Percentiles rank a stretch among this genome's conserved stretches.
These are phyloP conservation scores for Zangia roseola DNA, from an alignment of 768 basidiomycete species.

Conservation along the genomic window DNA sequence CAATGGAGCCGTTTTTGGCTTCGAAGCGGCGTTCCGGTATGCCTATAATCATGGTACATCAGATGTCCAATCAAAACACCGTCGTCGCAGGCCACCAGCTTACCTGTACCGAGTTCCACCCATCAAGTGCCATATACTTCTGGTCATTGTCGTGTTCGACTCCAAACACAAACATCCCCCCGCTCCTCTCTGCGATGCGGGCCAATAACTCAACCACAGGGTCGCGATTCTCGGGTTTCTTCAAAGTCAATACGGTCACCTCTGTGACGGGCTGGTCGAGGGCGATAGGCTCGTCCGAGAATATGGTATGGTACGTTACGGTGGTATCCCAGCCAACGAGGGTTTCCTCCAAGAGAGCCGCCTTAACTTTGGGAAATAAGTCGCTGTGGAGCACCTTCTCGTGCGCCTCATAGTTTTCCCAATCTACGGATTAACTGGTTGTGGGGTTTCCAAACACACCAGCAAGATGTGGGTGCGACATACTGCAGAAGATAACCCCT, in stretches of 20 bases:
- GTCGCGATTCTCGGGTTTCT: conserved; percentile 23
- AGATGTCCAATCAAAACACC: too few species aligned
- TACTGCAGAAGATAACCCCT: too few species aligned
- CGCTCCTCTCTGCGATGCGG: conserved; percentile 10
- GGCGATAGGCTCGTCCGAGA: conserved; percentile 8
- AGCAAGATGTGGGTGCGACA: too few species aligned
- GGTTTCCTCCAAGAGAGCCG: background rate
- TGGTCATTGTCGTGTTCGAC: conserved; percentile 19
- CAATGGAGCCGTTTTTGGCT: conserved; percentile 9
- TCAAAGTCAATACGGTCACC: conserved; percentile 18
- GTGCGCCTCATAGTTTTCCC: conserved; percentile 28
- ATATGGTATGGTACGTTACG: conserved; percentile 22
- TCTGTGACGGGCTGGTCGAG: background rate
- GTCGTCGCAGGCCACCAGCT: background rate
- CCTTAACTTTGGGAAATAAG: background rate
- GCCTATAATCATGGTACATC: too few species aligned
- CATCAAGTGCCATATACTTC: conserved; percentile 16
- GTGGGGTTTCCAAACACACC: too few species aligned
- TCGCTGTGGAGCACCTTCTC: conserved; percentile 3
- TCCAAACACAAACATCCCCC: conserved; percentile 19
- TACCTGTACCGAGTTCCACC: conserved; percentile 28
- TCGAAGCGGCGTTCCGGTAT: conserved; percentile 8
- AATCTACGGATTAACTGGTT: conserved; percentile 22
- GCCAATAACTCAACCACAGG: conserved; percentile 10
- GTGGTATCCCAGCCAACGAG: background rate